Percentiles rank a stretch among this genome's conserved stretches.
Evolutionary conservation across 106 monocot genomes (phyloP).

Genomic region (Acorus gramineus): DNA sequence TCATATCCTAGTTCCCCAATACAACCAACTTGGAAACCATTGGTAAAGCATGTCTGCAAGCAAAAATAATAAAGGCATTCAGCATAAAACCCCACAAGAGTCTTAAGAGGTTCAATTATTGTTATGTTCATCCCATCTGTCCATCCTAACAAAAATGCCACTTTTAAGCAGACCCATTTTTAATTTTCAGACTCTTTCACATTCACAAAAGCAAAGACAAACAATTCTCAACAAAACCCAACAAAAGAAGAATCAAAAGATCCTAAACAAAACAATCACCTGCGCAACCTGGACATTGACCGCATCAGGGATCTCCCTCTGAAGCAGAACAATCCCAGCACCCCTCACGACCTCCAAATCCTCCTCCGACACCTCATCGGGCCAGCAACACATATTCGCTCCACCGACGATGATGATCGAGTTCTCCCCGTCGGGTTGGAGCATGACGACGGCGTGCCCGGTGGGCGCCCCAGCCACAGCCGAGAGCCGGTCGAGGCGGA

Average conservation of each 20-base stretch:
- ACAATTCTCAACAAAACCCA: neutral
- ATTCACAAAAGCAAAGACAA: neutral
- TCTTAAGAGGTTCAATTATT: too few relatives aligned
- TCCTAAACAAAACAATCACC: constrained; percentile 17
- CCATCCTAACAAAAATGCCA: too few relatives aligned
- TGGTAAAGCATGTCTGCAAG: too few relatives aligned
- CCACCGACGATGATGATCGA: constrained; percentile 90
- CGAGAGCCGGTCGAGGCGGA: constrained; percentile 16
- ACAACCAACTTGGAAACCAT: too few relatives aligned
- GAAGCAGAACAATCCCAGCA: constrained; percentile 69
- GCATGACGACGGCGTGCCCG: constrained; percentile 92
- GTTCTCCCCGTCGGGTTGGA: constrained; percentile 66
- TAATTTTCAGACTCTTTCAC: too few relatives aligned
- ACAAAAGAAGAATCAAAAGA: neutral
- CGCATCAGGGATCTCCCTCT: constrained; percentile 87
- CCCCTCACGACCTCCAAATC: constrained; percentile 44
- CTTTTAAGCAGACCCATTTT: too few relatives aligned
- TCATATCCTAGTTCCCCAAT: too few relatives aligned
- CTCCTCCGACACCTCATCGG: constrained; percentile 17
- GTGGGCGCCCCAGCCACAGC: constrained; percentile 44
- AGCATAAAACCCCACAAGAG: too few relatives aligned
- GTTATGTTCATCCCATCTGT: too few relatives aligned
- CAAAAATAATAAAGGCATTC: too few relatives aligned
- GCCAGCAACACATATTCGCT: constrained; percentile 77
- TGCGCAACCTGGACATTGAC: constrained; percentile 76